Evolutionary conservation across 1,139 yeast genomes (phyloP).

Genomic region (Nakaseomyces delphensis): DNA sequence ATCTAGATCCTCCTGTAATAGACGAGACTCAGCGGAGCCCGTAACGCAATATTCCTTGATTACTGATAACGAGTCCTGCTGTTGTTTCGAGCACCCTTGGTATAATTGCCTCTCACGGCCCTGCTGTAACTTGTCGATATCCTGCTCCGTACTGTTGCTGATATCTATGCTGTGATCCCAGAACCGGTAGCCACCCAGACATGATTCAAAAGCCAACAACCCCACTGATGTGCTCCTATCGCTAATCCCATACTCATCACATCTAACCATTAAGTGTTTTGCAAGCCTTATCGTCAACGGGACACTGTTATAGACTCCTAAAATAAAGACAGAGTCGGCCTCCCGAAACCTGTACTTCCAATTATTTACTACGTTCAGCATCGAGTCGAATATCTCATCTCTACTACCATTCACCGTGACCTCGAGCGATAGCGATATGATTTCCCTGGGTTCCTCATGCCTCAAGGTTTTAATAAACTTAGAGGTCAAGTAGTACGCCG

Average conservation of each 20-base stretch:
- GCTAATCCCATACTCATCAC: constrained; percentile 13
- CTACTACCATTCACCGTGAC: constrained; percentile 20
- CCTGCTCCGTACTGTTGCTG: constrained; percentile 10
- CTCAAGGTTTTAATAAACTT: constrained; percentile 21
- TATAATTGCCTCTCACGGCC: constrained; percentile 26
- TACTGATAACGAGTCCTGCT: constrained; percentile 21
- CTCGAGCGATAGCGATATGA: constrained; percentile 24
- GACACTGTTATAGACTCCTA: constrained; percentile 30
- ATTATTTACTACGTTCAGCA: constrained; percentile 18
- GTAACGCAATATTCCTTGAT: constrained; percentile 20
- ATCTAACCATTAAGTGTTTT: constrained; percentile 17
- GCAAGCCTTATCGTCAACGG: constrained; percentile 24
- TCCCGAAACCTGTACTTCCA: constrained; percentile 24
- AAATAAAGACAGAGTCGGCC: constrained; percentile 22
- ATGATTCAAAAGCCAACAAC: constrained; percentile 26
- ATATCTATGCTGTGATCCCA: constrained; percentile 30
- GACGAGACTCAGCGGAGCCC: constrained; percentile 22
- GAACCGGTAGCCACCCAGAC: constrained; percentile 29
- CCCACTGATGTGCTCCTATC: constrained; percentile 19
- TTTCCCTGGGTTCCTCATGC: constrained; percentile 15
- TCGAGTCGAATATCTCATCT: constrained; percentile 21
- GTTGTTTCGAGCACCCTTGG: constrained; percentile 23
- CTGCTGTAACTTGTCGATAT: constrained; percentile 23
- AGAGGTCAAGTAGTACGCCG: constrained; percentile 23
- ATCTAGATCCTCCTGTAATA: constrained; percentile 21